phyloP scores from a whole-genome alignment of 495 filamentous ascomycete genomes.

The Aspergillus coremiiformis region DNA sequence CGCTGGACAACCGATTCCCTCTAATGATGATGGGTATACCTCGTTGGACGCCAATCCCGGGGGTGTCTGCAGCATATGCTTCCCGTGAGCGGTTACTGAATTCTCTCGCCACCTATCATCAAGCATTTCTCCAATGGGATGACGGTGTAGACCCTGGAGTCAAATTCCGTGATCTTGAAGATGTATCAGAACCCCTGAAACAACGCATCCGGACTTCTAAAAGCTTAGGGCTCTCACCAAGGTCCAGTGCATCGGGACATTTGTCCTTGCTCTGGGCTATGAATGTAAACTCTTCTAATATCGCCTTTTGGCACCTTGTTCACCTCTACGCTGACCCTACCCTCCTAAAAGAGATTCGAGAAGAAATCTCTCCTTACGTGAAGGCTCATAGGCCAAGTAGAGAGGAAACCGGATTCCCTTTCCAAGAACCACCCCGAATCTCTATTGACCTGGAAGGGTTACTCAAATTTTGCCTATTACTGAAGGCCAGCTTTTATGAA shows the following conservation, averaged over 20 bases:
- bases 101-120: constrained; percentile 40
- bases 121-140: constrained; percentile 40
- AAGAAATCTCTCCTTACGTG: constrained; percentile 45
- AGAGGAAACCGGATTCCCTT: constrained; percentile 45
- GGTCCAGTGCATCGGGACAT: constrained; percentile 28
- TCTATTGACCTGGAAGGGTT: constrained; percentile 41
- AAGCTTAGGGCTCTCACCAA: constrained; percentile 23
- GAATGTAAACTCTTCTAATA: constrained; percentile 43
- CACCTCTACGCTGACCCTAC: constrained; percentile 43
- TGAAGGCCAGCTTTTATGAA: constrained; percentile 50
- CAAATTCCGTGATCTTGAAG: constrained; percentile 48
- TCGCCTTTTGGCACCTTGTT: constrained; percentile 51
- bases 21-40: constrained; percentile 45
- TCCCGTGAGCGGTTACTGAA: constrained; percentile 46
- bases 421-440: constrained; percentile 43
- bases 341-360: constrained; percentile 41
- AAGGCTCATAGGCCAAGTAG: constrained; percentile 35
- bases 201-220: constrained; percentile 35
- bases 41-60: constrained; percentile 44
- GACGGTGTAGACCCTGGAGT: constrained; percentile 38
- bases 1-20: constrained; percentile 47
- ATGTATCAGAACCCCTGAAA: constrained; percentile 44
- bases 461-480: constrained; percentile 38
- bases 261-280: constrained; percentile 47
- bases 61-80: constrained; percentile 42